These are phyloP conservation scores for Zymoseptoria passerinii DNA, from an alignment of 2,329 filamentous ascomycete genomes.

Conservation along the genomic window DNA sequence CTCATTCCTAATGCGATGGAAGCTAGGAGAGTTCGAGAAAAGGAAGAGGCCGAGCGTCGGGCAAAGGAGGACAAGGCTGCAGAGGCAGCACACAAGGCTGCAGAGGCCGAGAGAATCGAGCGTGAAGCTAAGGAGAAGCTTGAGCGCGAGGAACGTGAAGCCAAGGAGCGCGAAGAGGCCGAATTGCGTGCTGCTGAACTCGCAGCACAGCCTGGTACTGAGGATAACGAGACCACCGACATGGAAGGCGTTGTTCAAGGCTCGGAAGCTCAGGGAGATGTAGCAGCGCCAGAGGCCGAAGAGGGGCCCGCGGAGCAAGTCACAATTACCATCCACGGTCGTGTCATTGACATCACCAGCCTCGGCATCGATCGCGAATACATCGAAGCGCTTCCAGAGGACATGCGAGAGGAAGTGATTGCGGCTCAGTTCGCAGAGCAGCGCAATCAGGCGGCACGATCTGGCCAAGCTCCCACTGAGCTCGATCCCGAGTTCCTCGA, in stretches of 20 bases:
- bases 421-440: conserved; percentile 80
- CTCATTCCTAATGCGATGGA: conserved; percentile 80
- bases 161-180: conserved; percentile 23
- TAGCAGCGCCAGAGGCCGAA: conserved; percentile 33
- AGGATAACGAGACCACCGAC: conserved; percentile 19
- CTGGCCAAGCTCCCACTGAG: conserved; percentile 66
- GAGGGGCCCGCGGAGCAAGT: conserved; percentile 49
- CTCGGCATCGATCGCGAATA: conserved; percentile 93
- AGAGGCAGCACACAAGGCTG: conserved; percentile 55
- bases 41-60: conserved; percentile 57
- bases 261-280: conserved; percentile 30
- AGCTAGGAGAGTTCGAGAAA: conserved; percentile 63
- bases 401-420: conserved; percentile 91
- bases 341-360: conserved; percentile 85
- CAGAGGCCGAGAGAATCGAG: conserved; percentile 48
- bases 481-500: conserved; percentile 92
- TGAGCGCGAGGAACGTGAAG: conserved; percentile 29
- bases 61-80: conserved; percentile 54
- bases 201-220: conserved; percentile 27
- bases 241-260: conserved; percentile 71
- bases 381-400: conserved; percentile 92
- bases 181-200: conserved; percentile 21
- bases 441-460: conserved; percentile 65
- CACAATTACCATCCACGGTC: conserved; percentile 75
- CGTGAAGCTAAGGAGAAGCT: conserved; percentile 41